Percentiles rank a stretch among this genome's conserved stretches.
phyloP scores from a whole-genome alignment of 202 grass and related monocot species.

The Saccharum hybrid region DNA sequence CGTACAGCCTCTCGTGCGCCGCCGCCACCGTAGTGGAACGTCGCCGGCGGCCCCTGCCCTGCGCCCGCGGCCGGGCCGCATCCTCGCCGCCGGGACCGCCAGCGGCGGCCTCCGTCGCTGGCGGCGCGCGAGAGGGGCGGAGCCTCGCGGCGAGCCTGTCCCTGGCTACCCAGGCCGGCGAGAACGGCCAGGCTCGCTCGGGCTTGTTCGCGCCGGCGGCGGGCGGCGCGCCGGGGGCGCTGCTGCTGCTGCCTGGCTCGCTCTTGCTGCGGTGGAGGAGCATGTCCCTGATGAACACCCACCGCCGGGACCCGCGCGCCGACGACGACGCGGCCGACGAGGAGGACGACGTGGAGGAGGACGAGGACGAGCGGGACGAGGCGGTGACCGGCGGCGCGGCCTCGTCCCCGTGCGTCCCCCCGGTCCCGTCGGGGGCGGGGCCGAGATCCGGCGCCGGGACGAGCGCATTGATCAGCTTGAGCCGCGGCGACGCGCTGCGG shows the following conservation, averaged over 20 bases:
- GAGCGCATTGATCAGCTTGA: conserved; percentile 59
- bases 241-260: conserved; percentile 50
- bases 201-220: conserved; percentile 28
- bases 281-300: conserved; percentile 92
- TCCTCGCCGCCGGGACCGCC: not conserved
- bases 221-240: not conserved
- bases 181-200: conserved; percentile 74
- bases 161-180: conserved; percentile 67
- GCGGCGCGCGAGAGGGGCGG: conserved; percentile 4
- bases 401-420: conserved; percentile 29
- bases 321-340: conserved; percentile 44
- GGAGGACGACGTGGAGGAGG: conserved; percentile 62
- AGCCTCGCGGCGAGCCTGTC: conserved; percentile 53
- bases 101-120: conserved; percentile 23
- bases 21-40: conserved; percentile 55
- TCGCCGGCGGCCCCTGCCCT: conserved; percentile 33
- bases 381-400: conserved; percentile 57
- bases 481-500: conserved; percentile 63
- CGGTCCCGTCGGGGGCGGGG: not conserved
- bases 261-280: conserved; percentile 96
- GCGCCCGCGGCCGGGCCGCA: not conserved
- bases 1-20: conserved; percentile 86
- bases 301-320: conserved; percentile 61
- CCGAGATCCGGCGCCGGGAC: conserved; percentile 52
- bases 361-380: conserved; percentile 64